Evolutionary conservation across 768 basidiomycete genomes (phyloP).

Genomic region (Pulveroboletus ravenelii): DNA sequence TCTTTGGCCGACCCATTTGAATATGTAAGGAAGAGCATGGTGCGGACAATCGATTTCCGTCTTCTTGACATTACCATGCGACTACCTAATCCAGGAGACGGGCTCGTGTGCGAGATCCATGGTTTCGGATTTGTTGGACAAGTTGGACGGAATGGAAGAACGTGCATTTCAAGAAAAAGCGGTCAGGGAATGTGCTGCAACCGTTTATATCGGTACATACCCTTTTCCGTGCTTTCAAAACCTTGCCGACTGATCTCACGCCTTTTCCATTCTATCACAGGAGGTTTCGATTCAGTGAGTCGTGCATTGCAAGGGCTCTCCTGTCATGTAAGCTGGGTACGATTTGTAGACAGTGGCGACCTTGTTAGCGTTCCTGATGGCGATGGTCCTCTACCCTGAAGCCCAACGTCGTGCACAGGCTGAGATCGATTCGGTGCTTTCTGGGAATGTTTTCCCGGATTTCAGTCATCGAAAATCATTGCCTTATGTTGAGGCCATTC

Average conservation of each 20-base stretch:
- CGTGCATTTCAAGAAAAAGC: constrained; percentile 16
- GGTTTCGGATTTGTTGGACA: constrained; percentile 25
- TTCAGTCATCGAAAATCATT: constrained; percentile 23
- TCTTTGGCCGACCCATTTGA: constrained; percentile 27
- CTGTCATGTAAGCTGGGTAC: background rate
- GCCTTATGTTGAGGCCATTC: constrained; percentile 28
- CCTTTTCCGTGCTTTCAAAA: background rate
- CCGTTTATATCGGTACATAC: constrained; percentile 28
- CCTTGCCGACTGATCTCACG: background rate
- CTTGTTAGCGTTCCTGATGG: constrained; percentile 22
- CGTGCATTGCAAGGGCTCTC: background rate
- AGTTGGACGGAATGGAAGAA: constrained; percentile 15
- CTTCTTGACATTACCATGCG: background rate
- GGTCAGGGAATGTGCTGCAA: constrained; percentile 27
- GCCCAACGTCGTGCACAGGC: constrained; percentile 27
- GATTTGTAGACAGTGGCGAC: constrained; percentile 21
- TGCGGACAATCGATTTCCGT: constrained; percentile 5
- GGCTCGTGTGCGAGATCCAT: constrained; percentile 26
- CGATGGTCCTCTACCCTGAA: constrained; percentile 30
- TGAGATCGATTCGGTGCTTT: constrained; percentile 26
- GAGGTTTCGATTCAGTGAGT: constrained; percentile 27
- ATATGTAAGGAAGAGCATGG: constrained; percentile 24
- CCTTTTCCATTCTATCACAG: constrained; percentile 4
- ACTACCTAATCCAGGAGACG: constrained; percentile 12
- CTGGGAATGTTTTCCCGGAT: constrained; percentile 16